Conservation (phyloP, 2,329 filamentous ascomycete genomes). For the Colletotrichum eleusines region DNA sequence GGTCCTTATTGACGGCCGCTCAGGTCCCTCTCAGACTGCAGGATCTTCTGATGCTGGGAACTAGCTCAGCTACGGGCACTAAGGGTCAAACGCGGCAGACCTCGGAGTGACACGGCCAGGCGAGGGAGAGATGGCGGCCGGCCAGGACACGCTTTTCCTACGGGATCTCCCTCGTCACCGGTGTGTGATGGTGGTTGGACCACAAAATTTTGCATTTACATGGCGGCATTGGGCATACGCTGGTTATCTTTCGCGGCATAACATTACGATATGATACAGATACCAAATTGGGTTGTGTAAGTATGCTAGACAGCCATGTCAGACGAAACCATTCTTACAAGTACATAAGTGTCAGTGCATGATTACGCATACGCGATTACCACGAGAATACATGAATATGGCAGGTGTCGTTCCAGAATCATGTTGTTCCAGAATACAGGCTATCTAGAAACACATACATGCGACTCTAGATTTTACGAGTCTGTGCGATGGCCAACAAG, state of each 20-base stretch:
- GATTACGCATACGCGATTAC: no score
- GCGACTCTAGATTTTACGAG: background rate
- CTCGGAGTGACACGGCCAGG: background rate
- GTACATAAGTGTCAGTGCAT: no score
- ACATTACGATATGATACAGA: conserved; percentile 34
- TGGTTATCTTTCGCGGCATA: conserved; percentile 15
- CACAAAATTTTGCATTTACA: conserved; percentile 25
- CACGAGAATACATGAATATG: background rate
- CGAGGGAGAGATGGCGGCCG: background rate
- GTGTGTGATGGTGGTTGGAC: background rate
- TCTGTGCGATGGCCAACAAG: no score
- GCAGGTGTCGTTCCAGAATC: background rate
- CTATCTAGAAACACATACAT: no score
- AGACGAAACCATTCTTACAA: background rate
- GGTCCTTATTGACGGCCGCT: conserved; percentile 42
- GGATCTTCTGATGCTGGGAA: conserved; percentile 42
- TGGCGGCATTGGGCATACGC: conserved; percentile 30
- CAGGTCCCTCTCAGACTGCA: conserved; percentile 44
- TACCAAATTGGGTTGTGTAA: conserved; percentile 36
- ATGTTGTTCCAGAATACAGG: no score
- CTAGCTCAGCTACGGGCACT: conserved; percentile 27
- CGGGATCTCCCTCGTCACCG: background rate
- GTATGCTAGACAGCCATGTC: conserved; percentile 31
- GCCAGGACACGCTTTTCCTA: background rate
- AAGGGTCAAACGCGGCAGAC: conserved; percentile 10